Conservation (phyloP, 2,329 filamentous ascomycete genomes). For the Colletotrichum plurivorum region DNA sequence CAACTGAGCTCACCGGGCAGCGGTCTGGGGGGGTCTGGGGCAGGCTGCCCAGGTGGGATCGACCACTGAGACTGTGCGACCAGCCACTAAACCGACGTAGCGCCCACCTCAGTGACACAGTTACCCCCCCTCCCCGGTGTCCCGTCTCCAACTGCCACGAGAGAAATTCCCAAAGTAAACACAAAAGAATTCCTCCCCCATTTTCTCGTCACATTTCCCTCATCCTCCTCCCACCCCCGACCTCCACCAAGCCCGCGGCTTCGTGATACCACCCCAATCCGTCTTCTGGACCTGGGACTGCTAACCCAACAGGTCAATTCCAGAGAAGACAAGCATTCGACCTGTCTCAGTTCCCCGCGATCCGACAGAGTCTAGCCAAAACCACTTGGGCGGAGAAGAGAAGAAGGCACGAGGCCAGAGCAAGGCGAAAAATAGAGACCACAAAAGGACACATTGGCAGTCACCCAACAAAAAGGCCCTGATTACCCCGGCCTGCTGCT, state of each 20-base stretch:
- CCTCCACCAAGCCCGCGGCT: slow-evolving; percentile 27
- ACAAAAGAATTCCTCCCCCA: slow-evolving; percentile 36
- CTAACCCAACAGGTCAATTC: slow-evolving; percentile 24
- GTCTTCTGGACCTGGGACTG: not conserved
- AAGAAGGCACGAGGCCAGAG: slow-evolving; percentile 29
- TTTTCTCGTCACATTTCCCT: slow-evolving; percentile 27
- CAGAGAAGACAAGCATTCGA: not conserved
- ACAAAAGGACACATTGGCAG: slow-evolving; percentile 5
- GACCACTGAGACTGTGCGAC: slow-evolving; percentile 17
- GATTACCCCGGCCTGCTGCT: slow-evolving; percentile 12
- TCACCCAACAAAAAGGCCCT: slow-evolving; percentile 18
- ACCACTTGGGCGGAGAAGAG: not conserved
- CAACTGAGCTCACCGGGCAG: slow-evolving; percentile 2
- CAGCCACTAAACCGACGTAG: slow-evolving; percentile 5
- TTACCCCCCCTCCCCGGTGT: not conserved
- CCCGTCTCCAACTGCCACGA: slow-evolving; percentile 1
- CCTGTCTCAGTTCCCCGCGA: slow-evolving; percentile 22
- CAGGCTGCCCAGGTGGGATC: not conserved
- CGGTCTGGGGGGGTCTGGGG: not conserved
- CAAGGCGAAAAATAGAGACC: not conserved
- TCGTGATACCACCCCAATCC: slow-evolving; percentile 24
- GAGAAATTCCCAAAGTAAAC: slow-evolving; percentile 40
- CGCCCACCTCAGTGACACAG: slow-evolving; percentile 15
- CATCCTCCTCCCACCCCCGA: slow-evolving; percentile 12
- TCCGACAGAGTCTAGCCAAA: slow-evolving; percentile 10